Evolutionary conservation across 768 basidiomycete species (phyloP), one percentile per base, ranked within the genome.

Genomic region (Phylloporus arenicola): DNA sequence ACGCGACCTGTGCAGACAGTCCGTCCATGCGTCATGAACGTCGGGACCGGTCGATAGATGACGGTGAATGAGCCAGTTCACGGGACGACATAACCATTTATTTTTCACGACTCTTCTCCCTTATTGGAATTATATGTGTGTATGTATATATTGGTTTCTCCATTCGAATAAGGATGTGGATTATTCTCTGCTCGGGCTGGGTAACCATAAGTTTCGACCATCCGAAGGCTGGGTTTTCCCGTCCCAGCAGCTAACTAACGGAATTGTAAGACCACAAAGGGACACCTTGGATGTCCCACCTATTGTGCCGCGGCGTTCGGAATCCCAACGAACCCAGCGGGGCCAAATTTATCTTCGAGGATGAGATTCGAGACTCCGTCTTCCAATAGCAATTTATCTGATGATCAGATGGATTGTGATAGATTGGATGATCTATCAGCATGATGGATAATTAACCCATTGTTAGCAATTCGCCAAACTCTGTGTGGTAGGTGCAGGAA

Each of bases 1-100:
- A 17, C 48, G 31, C 50, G 51, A 17, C 56, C 51, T 2, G 35
- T 16, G 12, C 54, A 57, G 25, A 43, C 37, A 33, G 13, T 41
- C 41, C 43, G 43, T 10, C 43, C 40, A 42, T 17, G 45, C 20
- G 38, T 2, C 24, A 4, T 27, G 20, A 45, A 40, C n/a, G 30
- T 40, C 19, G 29, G 29, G 29, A 11, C 24, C 0, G 0, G 31
- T 17, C 14, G n/a, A 44, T 45, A 35, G 31, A 40, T n/a, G 38
- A 17, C 2, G 16, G 20, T 2, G 17, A 9, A 6, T 24, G 24
- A 22, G 16, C 9, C 9, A 10, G 0, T 14, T 40, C 13, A 24
- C 22, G 20, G 20, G 13, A 8, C 37, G 11, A 38, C 8, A 12
- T 19, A 8, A 14, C 29, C 29, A 30, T 29, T 7, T 11, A 34